Conservation (phyloP, 345 rosid genomes). For the Cardiospermum halicacabum region DNA sequence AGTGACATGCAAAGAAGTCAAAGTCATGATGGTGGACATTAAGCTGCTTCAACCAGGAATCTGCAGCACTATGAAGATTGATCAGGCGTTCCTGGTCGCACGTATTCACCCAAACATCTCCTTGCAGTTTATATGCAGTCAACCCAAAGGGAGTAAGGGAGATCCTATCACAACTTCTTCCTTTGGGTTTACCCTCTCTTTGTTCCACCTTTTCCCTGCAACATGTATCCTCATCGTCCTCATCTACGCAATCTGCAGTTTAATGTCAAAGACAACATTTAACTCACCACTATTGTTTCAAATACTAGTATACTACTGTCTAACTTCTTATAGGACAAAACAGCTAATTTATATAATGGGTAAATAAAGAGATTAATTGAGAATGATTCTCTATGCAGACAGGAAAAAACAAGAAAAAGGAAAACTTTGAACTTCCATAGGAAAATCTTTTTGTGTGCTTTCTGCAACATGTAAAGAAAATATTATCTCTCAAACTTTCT, state of each 20-base stretch:
- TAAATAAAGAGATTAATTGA: not conserved
- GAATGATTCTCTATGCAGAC: not conserved
- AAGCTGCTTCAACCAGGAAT: conserved; percentile 84
- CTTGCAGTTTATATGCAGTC: conserved; percentile 64
- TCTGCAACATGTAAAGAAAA: not conserved
- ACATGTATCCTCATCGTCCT: conserved; percentile 19
- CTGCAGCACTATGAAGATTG: conserved; percentile 52
- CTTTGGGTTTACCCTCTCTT: conserved; percentile 9
- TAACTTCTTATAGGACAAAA: not conserved
- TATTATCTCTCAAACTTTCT: not conserved
- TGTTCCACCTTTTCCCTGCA: conserved; percentile 5
- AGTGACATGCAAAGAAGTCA: conserved; percentile 38
- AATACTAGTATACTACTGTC: not conserved
- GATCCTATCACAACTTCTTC: conserved; percentile 16
- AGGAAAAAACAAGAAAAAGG: not conserved
- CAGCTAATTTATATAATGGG: not conserved
- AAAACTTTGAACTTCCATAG: not conserved
- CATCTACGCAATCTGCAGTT: conserved; percentile 29
- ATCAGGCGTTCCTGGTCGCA: conserved; percentile 36
- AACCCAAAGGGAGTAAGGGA: conserved; percentile 63
- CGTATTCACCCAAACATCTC: conserved; percentile 49
- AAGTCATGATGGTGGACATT: conserved; percentile 60
- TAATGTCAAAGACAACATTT: not conserved
- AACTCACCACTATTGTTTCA: not conserved
- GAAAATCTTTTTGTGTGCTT: not conserved